phyloP scores from a whole-genome alignment of 805 yeast species.

The Metschnikowia cubensis region DNA sequence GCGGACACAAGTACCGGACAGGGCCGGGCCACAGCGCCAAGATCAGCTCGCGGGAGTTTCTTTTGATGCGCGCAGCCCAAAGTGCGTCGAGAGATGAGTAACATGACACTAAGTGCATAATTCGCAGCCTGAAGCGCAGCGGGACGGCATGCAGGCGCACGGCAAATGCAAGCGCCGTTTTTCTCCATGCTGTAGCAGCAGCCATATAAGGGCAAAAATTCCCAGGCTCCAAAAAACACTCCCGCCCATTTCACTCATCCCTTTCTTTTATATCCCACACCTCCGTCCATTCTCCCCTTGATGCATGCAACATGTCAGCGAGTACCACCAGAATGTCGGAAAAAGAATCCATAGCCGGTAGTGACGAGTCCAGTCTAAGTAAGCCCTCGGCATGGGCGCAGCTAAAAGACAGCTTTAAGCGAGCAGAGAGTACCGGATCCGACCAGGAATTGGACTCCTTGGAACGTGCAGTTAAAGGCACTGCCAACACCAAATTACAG shows the following conservation, averaged over 20 bases:
- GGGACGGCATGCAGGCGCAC: conserved; percentile 8
- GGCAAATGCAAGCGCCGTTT: conserved; percentile 10
- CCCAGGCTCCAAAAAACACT: not conserved
- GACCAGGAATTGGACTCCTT: conserved; percentile 11
- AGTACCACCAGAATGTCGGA: conserved; percentile 4
- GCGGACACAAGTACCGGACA: too few species aligned
- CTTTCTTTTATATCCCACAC: not conserved
- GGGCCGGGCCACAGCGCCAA: not conserved
- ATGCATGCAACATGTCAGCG: conserved; percentile 5
- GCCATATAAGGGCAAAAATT: not conserved
- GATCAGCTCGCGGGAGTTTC: not conserved
- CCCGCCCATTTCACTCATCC: not conserved
- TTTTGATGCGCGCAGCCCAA: not conserved
- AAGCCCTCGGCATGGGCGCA: conserved; percentile 11
- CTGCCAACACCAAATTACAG: conserved; percentile 11
- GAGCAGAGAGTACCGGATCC: conserved; percentile 5
- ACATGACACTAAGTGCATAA: not conserved
- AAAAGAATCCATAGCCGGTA: conserved; percentile 5
- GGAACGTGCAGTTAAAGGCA: conserved; percentile 15
- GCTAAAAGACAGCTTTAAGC: conserved; percentile 15
- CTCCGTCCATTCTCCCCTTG: conserved; percentile 1
- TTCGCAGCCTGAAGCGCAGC: conserved; percentile 8
- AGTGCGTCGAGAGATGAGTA: conserved; percentile 1
- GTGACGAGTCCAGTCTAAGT: not conserved
- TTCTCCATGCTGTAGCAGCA: not conserved